Conservation (phyloP, 2,329 filamentous ascomycete genomes). For the Exserohilum turcica region DNA sequence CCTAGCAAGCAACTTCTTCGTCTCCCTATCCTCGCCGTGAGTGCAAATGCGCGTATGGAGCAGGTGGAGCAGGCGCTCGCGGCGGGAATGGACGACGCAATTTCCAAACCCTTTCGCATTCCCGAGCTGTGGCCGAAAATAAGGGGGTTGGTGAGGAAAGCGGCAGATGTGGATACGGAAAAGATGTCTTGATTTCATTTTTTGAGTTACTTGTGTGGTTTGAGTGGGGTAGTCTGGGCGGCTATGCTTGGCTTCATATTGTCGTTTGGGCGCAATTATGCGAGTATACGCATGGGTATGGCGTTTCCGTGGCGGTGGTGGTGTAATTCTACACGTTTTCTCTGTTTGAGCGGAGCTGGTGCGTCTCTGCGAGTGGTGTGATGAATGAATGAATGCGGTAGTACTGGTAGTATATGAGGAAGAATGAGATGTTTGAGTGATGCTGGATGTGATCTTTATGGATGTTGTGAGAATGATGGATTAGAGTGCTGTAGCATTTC, state of each 20-base stretch:
- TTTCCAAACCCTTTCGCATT: constrained; percentile 33
- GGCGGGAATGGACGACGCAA: constrained; percentile 41
- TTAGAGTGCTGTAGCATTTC: no score
- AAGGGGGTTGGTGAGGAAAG: constrained; percentile 11
- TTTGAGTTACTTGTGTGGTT: no score
- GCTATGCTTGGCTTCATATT: no score
- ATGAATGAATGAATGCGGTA: not conserved
- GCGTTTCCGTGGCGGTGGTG: not conserved
- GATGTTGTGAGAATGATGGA: no score
- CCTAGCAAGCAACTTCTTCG: constrained; percentile 7
- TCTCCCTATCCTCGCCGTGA: constrained; percentile 42
- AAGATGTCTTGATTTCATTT: not conserved
- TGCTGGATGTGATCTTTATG: no score
- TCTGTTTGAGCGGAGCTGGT: not conserved
- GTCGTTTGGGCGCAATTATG: not conserved
- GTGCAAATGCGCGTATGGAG: constrained; percentile 43
- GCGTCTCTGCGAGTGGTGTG: not conserved
- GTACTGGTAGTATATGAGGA: no score
- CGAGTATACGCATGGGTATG: not conserved
- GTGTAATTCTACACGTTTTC: no score
- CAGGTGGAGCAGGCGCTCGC: constrained; percentile 38
- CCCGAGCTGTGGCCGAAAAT: constrained; percentile 32
- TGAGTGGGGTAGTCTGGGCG: no score
- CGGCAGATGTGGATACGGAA: not conserved
- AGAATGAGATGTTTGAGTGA: no score